Evolutionary conservation across 331 rosid species (phyloP).

Genomic region (Arachis monticola): DNA sequence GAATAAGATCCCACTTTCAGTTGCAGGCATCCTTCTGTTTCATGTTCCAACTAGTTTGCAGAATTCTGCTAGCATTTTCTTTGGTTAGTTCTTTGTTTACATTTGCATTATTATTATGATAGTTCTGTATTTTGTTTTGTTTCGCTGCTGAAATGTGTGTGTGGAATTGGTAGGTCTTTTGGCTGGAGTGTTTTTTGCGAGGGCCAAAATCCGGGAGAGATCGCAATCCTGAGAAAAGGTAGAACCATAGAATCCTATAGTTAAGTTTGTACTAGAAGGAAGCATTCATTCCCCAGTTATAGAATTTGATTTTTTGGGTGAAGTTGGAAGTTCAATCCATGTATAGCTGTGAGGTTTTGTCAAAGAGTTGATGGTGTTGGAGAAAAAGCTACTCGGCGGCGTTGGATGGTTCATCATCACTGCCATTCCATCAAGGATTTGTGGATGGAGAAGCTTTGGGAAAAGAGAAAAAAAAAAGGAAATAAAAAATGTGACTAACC

Average conservation of each 20-base stretch:
- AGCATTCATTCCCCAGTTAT: constrained; percentile 12
- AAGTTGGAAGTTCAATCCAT: constrained; percentile 35
- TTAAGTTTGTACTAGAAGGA: constrained; percentile 14
- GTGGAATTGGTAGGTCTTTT: constrained; percentile 72
- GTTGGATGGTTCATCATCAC: constrained; percentile 18
- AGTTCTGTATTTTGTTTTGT: constrained; percentile 29
- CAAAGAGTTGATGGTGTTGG: constrained; percentile 14
- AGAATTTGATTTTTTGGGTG: constrained; percentile 39
- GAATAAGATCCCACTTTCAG: constrained; percentile 95
- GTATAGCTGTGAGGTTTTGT: constrained; percentile 17
- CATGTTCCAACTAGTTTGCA: constrained; percentile 93
- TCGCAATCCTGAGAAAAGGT: constrained; percentile 51
- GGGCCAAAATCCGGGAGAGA: constrained; percentile 90
- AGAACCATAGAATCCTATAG: neutral
- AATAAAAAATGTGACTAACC: constrained; percentile 9
- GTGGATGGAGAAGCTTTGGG: constrained; percentile 32
- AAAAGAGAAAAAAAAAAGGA: neutral
- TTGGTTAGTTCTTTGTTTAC: constrained; percentile 64
- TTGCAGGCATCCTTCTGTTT: constrained; percentile 90
- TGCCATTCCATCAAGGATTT: constrained; percentile 27
- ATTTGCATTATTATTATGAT: neutral
- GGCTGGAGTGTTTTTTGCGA: constrained; percentile 93
- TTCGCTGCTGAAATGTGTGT: constrained; percentile 37
- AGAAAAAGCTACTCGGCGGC: neutral
- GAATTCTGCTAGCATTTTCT: constrained; percentile 88